phyloP scores from a whole-genome alignment of 139 green algal genomes.

The Astrephomene gubernaculifera region DNA sequence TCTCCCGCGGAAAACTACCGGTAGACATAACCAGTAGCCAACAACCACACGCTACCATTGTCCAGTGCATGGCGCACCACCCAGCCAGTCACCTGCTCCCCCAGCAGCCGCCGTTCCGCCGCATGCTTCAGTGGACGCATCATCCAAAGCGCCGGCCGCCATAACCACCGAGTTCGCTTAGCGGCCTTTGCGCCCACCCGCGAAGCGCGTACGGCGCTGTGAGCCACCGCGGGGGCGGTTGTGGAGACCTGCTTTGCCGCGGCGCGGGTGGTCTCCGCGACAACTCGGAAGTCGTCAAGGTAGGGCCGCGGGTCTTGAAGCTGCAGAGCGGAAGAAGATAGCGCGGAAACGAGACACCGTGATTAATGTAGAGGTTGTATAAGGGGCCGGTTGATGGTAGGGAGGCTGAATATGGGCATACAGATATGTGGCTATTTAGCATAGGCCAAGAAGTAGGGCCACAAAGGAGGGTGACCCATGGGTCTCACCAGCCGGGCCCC shows the following conservation, averaged over 20 bases:
- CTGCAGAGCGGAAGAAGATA: background rate
- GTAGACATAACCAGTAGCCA: too few species aligned
- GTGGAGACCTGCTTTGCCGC: conserved; percentile 13
- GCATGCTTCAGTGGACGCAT: conserved; percentile 13
- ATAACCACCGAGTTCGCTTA: conserved; percentile 36
- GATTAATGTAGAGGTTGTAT: background rate
- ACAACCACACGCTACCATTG: too few species aligned
- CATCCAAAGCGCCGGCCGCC: conserved; percentile 31
- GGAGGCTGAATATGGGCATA: too few species aligned
- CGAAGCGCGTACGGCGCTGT: background rate
- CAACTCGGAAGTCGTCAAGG: conserved; percentile 39
- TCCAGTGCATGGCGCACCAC: too few species aligned
- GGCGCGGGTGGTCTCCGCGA: conserved; percentile 3
- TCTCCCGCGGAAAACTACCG: too few species aligned
- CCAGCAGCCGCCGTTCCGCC: conserved; percentile 25
- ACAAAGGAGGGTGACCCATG: background rate
- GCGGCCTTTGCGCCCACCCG: conserved; percentile 8
- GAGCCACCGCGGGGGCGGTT: conserved; percentile 1
- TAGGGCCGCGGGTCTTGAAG: conserved; percentile 42
- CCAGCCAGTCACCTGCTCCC: background rate
- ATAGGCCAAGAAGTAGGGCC: background rate
- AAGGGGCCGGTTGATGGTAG: background rate
- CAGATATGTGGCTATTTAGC: background rate
- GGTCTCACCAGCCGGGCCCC: background rate
- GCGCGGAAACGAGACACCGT: background rate